Percentiles rank a stretch among this genome's conserved stretches.
Conservation (phyloP, 1,284 basidiomycete genomes). For the Grifola frondosa region DNA sequence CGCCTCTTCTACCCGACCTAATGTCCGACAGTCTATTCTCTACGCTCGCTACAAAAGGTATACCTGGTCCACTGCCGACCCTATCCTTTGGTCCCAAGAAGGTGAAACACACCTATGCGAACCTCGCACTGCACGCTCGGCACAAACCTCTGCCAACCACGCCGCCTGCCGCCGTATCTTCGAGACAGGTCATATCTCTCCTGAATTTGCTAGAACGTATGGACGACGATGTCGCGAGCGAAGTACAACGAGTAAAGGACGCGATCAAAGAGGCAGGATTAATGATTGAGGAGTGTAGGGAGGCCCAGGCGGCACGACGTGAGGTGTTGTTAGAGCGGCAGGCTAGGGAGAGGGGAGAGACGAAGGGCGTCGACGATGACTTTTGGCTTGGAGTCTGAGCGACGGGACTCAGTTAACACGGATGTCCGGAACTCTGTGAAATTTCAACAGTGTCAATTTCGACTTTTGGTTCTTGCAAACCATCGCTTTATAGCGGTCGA, state of each 20-base stretch:
- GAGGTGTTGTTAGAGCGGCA: constrained; percentile 18
- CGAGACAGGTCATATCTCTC: constrained; percentile 33
- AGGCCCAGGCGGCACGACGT: constrained; percentile 26
- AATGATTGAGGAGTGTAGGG: constrained; percentile 30
- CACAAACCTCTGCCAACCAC: constrained; percentile 2
- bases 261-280: constrained; percentile 37
- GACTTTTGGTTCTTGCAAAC: no score
- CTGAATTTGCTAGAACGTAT: constrained; percentile 38
- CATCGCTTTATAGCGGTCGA: no score
- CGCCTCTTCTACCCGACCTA: constrained; percentile 30
- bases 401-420: no score
- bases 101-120: constrained; percentile 14
- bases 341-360: constrained; percentile 27
- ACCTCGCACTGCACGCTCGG: constrained; percentile 8
- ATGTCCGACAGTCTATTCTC: constrained; percentile 25
- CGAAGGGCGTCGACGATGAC: constrained; percentile 30
- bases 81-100: constrained; percentile 5
- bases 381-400: constrained; percentile 29
- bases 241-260: constrained; percentile 39
- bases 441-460: no score
- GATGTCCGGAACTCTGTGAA: background rate
- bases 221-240: constrained; percentile 38
- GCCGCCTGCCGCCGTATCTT: constrained; percentile 19
- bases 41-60: constrained; percentile 17
- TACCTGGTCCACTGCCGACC: constrained; percentile 13